Percentiles rank a stretch among this genome's conserved stretches.
phyloP scores from a whole-genome alignment of 225 moss, liverwort and hornwort genomes.

The Physcomitrium patens region DNA sequence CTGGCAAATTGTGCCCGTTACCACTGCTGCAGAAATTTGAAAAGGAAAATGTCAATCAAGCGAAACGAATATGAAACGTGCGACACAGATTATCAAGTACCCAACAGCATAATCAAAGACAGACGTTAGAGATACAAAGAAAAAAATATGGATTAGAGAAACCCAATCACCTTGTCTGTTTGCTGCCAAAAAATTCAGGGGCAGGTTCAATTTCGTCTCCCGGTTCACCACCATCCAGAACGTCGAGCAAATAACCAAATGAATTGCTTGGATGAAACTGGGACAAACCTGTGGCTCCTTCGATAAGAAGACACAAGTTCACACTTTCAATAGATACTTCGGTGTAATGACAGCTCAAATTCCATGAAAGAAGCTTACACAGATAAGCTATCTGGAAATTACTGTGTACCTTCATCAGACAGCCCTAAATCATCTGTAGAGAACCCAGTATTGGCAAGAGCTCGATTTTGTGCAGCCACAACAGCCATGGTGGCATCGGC shows the following conservation, averaged over 20 bases:
- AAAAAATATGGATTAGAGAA: background rate
- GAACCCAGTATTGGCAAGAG: constrained; percentile 51
- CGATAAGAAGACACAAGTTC: background rate
- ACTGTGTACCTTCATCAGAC: constrained; percentile 52
- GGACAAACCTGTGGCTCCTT: constrained; percentile 61
- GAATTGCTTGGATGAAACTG: constrained; percentile 85
- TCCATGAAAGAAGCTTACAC: background rate
- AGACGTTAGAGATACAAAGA: background rate
- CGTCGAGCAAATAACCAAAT: constrained; percentile 88
- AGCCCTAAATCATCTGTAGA: constrained; percentile 59
- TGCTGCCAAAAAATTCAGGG: constrained; percentile 60
- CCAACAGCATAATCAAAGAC: background rate
- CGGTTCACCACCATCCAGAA: constrained; percentile 76
- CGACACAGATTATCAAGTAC: too few relatives aligned
- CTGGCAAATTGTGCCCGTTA: constrained; percentile 83
- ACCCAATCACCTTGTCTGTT: constrained; percentile 52
- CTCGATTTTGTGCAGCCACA: constrained; percentile 61
- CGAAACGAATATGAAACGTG: background rate
- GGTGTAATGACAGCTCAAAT: background rate
- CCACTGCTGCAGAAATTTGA: constrained; percentile 44
- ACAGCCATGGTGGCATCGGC: constrained; percentile 68
- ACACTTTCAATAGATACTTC: background rate
- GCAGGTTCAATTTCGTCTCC: constrained; percentile 73
- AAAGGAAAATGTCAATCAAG: background rate
- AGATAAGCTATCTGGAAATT: background rate